Conservation (phyloP, 108 stramenopile genomes). For the Cyclotella kingstonii region DNA sequence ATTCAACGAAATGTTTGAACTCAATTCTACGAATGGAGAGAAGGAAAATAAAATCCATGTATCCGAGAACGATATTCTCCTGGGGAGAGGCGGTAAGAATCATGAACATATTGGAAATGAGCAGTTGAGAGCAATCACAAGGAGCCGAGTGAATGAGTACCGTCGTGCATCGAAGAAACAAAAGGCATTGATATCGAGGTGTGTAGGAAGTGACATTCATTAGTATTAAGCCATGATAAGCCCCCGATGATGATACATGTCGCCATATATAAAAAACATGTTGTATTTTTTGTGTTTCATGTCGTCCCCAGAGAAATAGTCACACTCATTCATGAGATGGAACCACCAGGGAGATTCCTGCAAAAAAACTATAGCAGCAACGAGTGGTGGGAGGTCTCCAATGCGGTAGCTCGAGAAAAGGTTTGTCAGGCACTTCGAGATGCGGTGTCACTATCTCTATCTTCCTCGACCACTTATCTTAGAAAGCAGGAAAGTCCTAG, state of each 20-base stretch:
- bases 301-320: conserved; percentile 14
- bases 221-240: background rate
- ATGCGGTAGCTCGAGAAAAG: conserved; percentile 70
- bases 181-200: conserved; percentile 44
- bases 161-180: conserved; percentile 27
- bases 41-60: too few species aligned
- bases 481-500: too few species aligned
- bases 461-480: background rate
- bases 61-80: conserved; percentile 56
- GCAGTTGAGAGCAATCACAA: conserved; percentile 53
- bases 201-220: background rate
- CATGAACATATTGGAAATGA: conserved; percentile 72
- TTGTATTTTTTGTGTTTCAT: too few species aligned
- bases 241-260: background rate
- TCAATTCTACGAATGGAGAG: too few species aligned
- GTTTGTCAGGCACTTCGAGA: conserved; percentile 72
- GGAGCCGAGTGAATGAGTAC: conserved; percentile 28
- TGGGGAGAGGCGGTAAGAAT: conserved; percentile 72
- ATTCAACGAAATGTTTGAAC: too few species aligned
- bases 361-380: conserved; percentile 38
- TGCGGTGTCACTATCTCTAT: conserved; percentile 47
- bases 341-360: conserved; percentile 54
- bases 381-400: conserved; percentile 64
- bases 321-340: conserved; percentile 12
- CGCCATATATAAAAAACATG: too few species aligned